phyloP scores from a whole-genome alignment of 2,329 filamentous ascomycete species.

The Leptographium lundbergii region DNA sequence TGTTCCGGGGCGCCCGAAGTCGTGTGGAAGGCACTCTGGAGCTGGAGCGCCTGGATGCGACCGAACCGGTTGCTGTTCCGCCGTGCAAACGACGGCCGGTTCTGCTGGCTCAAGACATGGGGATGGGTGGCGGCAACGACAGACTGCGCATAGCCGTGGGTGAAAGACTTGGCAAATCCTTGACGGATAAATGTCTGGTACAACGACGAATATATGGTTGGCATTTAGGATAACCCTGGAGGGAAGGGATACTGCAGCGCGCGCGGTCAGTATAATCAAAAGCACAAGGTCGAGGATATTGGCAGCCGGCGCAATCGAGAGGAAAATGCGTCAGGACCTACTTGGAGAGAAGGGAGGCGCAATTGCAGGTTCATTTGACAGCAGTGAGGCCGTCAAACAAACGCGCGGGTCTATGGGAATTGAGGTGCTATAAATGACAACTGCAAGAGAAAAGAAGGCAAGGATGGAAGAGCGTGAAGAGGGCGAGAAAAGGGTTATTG shows the following conservation, averaged over 20 bases:
- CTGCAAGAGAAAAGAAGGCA: conserved; percentile 4
- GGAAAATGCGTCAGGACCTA: conserved; percentile 28
- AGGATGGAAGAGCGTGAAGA: conserved; percentile 3
- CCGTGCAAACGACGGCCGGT: conserved; percentile 49
- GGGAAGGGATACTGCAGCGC: conserved; percentile 37
- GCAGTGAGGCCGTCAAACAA: conserved; percentile 74
- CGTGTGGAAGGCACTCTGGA: conserved; percentile 66
- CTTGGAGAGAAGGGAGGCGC: conserved; percentile 48
- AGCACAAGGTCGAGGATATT: neutral
- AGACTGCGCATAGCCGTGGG: conserved; percentile 95
- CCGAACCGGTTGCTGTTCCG: conserved; percentile 42
- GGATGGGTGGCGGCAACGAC: conserved; percentile 87
- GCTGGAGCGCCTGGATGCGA: conserved; percentile 48
- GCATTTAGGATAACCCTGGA: conserved; percentile 78
- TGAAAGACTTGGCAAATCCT: conserved; percentile 93
- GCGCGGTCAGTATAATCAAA: conserved; percentile 5
- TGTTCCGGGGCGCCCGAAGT: conserved; percentile 44
- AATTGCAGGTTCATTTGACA: conserved; percentile 99
- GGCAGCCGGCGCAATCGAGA: too few species aligned
- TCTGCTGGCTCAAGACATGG: conserved; percentile 62
- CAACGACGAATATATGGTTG: conserved; percentile 54
- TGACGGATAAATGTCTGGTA: conserved; percentile 84
- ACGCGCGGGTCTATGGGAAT: conserved; percentile 47
- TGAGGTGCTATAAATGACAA: neutral
- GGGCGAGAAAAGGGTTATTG: neutral